These are phyloP conservation scores for Xylaria palmicola DNA, from an alignment of 495 filamentous ascomycete genomes.

Conservation along the genomic window DNA sequence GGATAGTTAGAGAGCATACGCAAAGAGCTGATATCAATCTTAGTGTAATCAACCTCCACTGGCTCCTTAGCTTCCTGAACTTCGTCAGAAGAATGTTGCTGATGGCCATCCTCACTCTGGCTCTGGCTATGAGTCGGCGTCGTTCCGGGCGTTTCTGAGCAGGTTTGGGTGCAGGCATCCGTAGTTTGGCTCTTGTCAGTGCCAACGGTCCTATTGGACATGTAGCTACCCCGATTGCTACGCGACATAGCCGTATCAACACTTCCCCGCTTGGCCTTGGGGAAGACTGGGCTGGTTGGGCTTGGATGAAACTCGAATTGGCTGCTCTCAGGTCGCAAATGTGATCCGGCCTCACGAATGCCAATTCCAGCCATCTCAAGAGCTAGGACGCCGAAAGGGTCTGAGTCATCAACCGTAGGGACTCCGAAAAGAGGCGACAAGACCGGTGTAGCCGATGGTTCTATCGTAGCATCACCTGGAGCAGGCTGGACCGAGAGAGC, in stretches of 20 bases:
- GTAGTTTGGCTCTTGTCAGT: slow-evolving; percentile 62
- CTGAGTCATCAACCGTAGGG: slow-evolving; percentile 74
- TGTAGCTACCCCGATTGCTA: slow-evolving; percentile 67
- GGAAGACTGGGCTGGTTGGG: slow-evolving; percentile 73
- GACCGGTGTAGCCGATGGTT: slow-evolving; percentile 31
- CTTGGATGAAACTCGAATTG: slow-evolving; percentile 79
- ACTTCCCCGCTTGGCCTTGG: slow-evolving; percentile 65
- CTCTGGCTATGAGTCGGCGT: slow-evolving; percentile 43
- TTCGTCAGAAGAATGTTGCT: slow-evolving; percentile 32
- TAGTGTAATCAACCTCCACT: slow-evolving; percentile 53
- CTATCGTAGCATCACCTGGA: slow-evolving; percentile 70
- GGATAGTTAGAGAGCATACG: slow-evolving; percentile 33
- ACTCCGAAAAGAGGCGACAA: slow-evolving; percentile 63
- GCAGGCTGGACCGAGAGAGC: slow-evolving; percentile 57
- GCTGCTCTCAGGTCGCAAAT: slow-evolving; percentile 64
- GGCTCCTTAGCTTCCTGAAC: slow-evolving; percentile 41
- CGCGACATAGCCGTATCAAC: slow-evolving; percentile 58
- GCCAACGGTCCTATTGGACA: slow-evolving; percentile 55
- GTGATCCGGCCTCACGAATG: slow-evolving; percentile 80
- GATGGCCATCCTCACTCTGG: slow-evolving; percentile 47
- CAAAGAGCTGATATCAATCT: slow-evolving; percentile 50
- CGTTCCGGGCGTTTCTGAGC: slow-evolving; percentile 51
- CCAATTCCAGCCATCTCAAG: slow-evolving; percentile 81
- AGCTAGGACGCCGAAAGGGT: slow-evolving; percentile 85
- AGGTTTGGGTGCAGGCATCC: slow-evolving; percentile 54